Base-by-base conservation (phyloP, 1,284 basidiomycete genomes). In the Malassezia arunalokei region DNA sequence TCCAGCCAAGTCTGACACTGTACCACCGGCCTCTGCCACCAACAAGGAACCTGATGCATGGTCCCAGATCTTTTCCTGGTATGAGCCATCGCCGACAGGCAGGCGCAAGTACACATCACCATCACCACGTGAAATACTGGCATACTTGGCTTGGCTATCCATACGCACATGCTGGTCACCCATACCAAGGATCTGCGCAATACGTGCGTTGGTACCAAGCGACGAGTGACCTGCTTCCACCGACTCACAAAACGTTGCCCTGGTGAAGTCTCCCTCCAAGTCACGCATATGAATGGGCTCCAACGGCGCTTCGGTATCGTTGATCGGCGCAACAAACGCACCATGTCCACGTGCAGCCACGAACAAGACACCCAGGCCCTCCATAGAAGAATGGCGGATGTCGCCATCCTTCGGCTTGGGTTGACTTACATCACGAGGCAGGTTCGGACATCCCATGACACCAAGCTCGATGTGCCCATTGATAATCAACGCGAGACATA, bases 91-190 rank as follows among this genome's bases (percentile, higher is more conserved):
- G 6, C 78, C 74, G 49, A 84, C 85, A 0, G 94, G 94, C 77
- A 95, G 85, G 27, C 92, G 80, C 47, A 98, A 77, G 75, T 99
- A 98, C 33, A 84, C 82, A 11, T 84, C 83, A 1, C 89, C 89
- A 57, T 94, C 87, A 0, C 90, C 89, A 39, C 91, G 78, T 2
- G 84, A 82, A 14, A 96, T 81, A 65, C 83, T 84, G 30, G 85
- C 83, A 67, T 98, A 98, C 76, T 98, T 98, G 7, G 90, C 90
- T 75, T 96, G 92, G 72, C 86, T 89, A 74, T 98, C 94, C 89
- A 98, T 95, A 28, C 88, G 79, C n/a, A 84, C 78, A 17, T 43
- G 38, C 15, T 78, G 69, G 30, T 79, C 76, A 8, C 81, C 81
- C 54, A 92, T 81, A 12, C 80, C 80, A 28, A 95, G 78, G 3